Base-by-base conservation (phyloP, 1,284 basidiomycete genomes). In the Tylopilus orsonianus region DNA sequence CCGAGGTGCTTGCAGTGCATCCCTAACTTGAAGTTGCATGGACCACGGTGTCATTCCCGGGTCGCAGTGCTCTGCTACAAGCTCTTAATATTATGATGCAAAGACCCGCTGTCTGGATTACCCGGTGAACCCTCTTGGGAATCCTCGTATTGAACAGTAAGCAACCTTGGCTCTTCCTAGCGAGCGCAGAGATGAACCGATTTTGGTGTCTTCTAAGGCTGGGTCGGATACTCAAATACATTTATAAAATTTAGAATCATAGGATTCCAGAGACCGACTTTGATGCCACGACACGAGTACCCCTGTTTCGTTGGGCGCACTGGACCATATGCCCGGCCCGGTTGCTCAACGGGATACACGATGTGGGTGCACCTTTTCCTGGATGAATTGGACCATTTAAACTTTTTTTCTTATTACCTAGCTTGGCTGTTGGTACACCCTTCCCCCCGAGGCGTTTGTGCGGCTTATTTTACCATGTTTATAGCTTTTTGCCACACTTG, bases 391-490 rank as follows among this genome's bases (percentile, higher is more conserved):
- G 37, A 16, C 27, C n/a, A n/a, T n/a, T n/a, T n/a, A n/a, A 19
- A 2, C 16, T 26, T n/a, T 23, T 16, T 19, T 20, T 22, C 22
- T 36, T 22, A 44, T 36, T 27, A 26, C 33, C 44, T 23, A 38
- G 41, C 20, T 30, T 18, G 23, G 19, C 19, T 20, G 32, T 34
- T 29, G 34, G 43, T 7, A 23, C 34, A 16, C 33, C 26, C 5
- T 9, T 30, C 24, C 5, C 29, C 36, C 19, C 16, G 48, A 51
- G 62, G 64, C 27, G 52, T 59, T 63, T 65, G 26, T 57, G 60
- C 56, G 62, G 62, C 35, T 29, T 34, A 37, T 30, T 8, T 20
- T 5, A 16, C 12, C 9, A 12, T 39, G 5, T 16, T 2, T 27
- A 27, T 29, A 19, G 8, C 18, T 38, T 43, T 44, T 43, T 44